phyloP scores from a whole-genome alignment of 257 asterid genomes.

The Solanum sitiens region DNA sequence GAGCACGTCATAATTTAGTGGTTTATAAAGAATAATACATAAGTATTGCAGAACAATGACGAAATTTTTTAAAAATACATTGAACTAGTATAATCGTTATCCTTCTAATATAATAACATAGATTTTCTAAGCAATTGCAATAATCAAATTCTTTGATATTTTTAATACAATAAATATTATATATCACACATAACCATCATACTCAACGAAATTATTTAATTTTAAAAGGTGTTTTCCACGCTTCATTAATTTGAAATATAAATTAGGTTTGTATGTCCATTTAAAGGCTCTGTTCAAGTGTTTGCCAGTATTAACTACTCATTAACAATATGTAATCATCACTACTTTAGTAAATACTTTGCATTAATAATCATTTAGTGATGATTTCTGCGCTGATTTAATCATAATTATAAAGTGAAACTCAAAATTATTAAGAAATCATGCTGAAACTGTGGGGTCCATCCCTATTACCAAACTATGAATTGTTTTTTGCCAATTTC shows the following conservation, averaged over 20 bases:
- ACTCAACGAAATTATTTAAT: not conserved
- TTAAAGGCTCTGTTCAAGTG: not conserved
- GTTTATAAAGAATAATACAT: too few species aligned
- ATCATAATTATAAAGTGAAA: not conserved
- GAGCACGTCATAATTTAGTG: not conserved
- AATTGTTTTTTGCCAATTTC: too few species aligned
- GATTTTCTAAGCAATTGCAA: not conserved
- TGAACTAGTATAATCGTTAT: not conserved
- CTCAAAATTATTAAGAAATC: not conserved
- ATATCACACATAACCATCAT: not conserved
- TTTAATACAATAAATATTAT: not conserved
- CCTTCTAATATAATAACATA: not conserved
- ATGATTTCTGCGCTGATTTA: not conserved
- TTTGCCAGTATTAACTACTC: not conserved
- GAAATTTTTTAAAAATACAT: not conserved
- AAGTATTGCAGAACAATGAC: too few species aligned
- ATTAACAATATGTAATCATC: not conserved
- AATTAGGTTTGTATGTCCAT: not conserved
- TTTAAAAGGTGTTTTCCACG: not conserved
- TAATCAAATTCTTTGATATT: not conserved
- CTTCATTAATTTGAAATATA: not conserved
- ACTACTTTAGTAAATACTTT: not conserved
- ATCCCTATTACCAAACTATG: too few species aligned
- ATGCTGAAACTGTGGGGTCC: too few species aligned
- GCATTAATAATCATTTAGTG: not conserved